phyloP scores from a whole-genome alignment of 1,139 yeast genomes.

The Sugiyamaella xylanicola region DNA sequence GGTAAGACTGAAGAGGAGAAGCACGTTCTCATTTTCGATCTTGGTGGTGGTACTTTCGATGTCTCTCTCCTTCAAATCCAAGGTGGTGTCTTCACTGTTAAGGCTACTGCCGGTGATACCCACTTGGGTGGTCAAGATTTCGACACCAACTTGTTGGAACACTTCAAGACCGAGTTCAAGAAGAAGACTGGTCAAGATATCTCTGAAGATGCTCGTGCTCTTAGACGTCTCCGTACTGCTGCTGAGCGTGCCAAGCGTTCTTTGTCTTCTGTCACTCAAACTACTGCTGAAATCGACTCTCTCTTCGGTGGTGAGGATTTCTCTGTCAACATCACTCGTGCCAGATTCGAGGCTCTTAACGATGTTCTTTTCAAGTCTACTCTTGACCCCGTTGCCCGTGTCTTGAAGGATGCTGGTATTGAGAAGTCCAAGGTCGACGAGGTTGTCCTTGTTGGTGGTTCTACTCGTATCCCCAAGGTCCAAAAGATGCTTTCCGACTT shows the following conservation, averaged over 20 bases:
- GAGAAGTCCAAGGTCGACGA: conserved; percentile 81
- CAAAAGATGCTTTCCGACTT: conserved; percentile 83
- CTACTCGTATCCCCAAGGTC: conserved; percentile 92
- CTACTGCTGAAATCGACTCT: conserved; percentile 84
- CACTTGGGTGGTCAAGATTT: conserved; percentile 98
- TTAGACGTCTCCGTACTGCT: conserved; percentile 87
- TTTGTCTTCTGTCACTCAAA: conserved; percentile 81
- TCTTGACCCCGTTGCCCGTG: conserved; percentile 83
- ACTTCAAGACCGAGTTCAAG: conserved; percentile 81
- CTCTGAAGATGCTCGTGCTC: conserved; percentile 74
- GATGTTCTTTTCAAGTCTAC: conserved; percentile 83
- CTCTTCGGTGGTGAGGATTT: conserved; percentile 79
- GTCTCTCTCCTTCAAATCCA: conserved; percentile 89
- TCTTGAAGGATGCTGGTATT: conserved; percentile 75
- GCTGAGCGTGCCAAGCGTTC: conserved; percentile 94
- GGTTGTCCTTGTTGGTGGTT: conserved; percentile 89
- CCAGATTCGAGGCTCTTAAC: conserved; percentile 88
- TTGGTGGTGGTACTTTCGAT: conserved; percentile 99
- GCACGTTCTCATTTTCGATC: conserved; percentile 87
- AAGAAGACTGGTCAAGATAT: conserved; percentile 80
- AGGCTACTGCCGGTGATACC: conserved; percentile 98
- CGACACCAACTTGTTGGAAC: conserved; percentile 78
- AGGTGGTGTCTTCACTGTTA: conserved; percentile 95
- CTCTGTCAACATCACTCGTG: conserved; percentile 82
- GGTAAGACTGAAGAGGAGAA: conserved; percentile 81